Conservation (phyloP, 768 basidiomycete genomes). For the Lyophyllum shimeji region DNA sequence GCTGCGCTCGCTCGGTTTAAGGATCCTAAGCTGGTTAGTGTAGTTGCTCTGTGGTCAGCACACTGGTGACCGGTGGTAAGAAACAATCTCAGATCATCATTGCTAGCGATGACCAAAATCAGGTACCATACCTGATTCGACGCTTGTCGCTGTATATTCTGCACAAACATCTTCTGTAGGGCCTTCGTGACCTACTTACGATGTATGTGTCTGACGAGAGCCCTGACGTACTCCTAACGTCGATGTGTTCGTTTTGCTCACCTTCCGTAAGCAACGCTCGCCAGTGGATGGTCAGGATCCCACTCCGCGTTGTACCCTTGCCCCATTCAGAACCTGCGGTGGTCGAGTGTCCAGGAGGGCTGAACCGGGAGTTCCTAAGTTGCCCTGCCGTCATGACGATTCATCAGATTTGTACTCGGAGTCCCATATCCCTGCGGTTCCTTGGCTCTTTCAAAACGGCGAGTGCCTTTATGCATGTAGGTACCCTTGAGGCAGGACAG, state of each 20-base stretch:
- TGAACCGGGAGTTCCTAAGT: constrained; percentile 10
- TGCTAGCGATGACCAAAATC: constrained; percentile 1
- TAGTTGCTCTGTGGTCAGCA: constrained; percentile 2
- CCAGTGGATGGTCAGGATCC: neutral
- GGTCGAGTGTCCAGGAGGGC: neutral
- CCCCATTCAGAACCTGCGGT: constrained; percentile 6
- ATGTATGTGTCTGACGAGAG: too few relatives aligned
- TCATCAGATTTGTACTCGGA: constrained; percentile 10
- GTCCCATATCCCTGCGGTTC: constrained; percentile 11
- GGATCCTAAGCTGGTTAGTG: constrained; percentile 20
- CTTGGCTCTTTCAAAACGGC: constrained; percentile 2
- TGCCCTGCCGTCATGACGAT: neutral
- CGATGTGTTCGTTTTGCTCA: neutral
- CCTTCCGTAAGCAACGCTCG: neutral
- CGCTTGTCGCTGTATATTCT: neutral
- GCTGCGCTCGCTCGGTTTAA: constrained; percentile 7
- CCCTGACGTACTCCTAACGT: too few relatives aligned
- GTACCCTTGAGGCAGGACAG: neutral
- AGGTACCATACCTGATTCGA: constrained; percentile 10
- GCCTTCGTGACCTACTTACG: neutral
- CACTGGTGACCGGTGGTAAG: constrained; percentile 12
- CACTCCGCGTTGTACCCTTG: neutral
- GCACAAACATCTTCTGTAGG: neutral
- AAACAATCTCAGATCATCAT: constrained; percentile 20
- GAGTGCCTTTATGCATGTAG: neutral